Conservation (phyloP, 2,329 filamentous ascomycete genomes). For the Nakataea oryzae region DNA sequence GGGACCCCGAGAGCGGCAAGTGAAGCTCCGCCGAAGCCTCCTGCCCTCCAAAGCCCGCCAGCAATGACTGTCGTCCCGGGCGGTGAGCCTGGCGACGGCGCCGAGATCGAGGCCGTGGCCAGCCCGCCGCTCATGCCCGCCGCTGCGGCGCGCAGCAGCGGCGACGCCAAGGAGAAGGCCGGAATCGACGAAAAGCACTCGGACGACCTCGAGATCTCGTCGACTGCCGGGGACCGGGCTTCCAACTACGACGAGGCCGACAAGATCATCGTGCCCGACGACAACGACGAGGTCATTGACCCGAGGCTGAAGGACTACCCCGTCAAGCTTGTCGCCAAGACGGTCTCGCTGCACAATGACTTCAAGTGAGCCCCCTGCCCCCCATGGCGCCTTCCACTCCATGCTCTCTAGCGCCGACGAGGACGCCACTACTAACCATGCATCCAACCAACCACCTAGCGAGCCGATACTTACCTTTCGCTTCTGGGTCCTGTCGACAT, state of each 20-base stretch:
- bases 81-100: neutral
- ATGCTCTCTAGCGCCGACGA: neutral
- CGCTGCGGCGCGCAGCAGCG: neutral
- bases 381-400: too few relatives aligned
- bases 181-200: conserved; percentile 3
- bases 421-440: neutral
- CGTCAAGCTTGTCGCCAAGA: conserved; percentile 20
- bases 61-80: neutral
- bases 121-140: neutral
- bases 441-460: conserved; percentile 1
- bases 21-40: neutral
- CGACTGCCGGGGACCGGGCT: neutral
- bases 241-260: conserved; percentile 9
- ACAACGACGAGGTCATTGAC: conserved; percentile 19
- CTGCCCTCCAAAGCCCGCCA: too few relatives aligned
- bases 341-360: conserved; percentile 20
- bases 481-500: conserved; percentile 19
- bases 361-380: conserved; percentile 11
- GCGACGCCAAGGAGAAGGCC: neutral
- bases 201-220: conserved; percentile 6
- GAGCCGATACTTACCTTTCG: conserved; percentile 22
- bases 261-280: conserved; percentile 14
- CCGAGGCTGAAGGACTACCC: conserved; percentile 19
- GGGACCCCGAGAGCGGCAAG: neutral
- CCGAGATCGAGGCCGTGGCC: neutral